These are phyloP conservation scores for Debaryomyces psychrophilus DNA, from an alignment of 1,139 yeast genomes.

Conservation along the genomic window DNA sequence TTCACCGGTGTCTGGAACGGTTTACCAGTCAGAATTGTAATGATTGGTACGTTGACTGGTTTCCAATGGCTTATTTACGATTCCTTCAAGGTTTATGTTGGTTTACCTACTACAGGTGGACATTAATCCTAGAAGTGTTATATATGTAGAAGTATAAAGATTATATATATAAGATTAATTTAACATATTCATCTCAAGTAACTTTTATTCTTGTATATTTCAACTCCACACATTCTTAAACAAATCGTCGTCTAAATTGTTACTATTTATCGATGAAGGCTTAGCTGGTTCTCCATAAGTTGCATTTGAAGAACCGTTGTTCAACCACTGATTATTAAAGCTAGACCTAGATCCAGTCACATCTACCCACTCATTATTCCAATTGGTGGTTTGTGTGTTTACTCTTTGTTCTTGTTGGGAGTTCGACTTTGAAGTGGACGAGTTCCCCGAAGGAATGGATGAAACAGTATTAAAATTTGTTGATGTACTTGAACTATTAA, in stretches of 20 bases:
- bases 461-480: slow-evolving; percentile 10
- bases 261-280: slow-evolving; percentile 18
- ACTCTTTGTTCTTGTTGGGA: slow-evolving; percentile 10
- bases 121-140: slow-evolving; percentile 31
- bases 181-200: slow-evolving; percentile 2
- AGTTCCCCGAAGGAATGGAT: slow-evolving; percentile 4
- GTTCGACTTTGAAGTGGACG: slow-evolving; percentile 11
- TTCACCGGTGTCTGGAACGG: slow-evolving; percentile 94
- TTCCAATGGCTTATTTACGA: slow-evolving; percentile 96
- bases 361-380: slow-evolving; percentile 48
- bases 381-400: slow-evolving; percentile 17
- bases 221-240: slow-evolving; percentile 63
- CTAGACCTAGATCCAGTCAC: slow-evolving; percentile 13
- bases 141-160: slow-evolving; percentile 9
- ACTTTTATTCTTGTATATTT: slow-evolving; percentile 1
- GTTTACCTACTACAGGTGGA: slow-evolving; percentile 89
- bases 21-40: slow-evolving; percentile 86
- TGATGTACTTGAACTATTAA: slow-evolving; percentile 20
- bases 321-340: slow-evolving; percentile 18
- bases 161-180: neutral
- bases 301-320: slow-evolving; percentile 6
- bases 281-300: slow-evolving; percentile 20
- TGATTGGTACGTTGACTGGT: slow-evolving; percentile 97
- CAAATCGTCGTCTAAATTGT: slow-evolving; percentile 45
- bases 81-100: slow-evolving; percentile 87